Conservation (phyloP, 1,284 basidiomycete genomes). For the Ustilago esculenta region DNA sequence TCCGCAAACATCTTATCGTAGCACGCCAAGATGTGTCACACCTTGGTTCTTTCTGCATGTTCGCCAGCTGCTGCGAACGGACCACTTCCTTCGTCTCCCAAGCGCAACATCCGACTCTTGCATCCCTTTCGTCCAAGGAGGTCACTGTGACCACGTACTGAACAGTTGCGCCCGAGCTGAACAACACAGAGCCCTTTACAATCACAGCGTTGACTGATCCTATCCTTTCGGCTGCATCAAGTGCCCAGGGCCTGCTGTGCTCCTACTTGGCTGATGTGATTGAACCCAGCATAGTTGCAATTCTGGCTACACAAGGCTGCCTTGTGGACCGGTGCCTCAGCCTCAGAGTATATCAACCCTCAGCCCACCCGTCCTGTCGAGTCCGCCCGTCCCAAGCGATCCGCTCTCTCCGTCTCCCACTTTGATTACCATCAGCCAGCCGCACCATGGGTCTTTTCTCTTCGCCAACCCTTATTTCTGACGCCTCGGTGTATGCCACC, state of each 20-base stretch:
- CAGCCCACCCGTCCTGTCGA: background rate
- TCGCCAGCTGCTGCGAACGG: slow-evolving; percentile 1
- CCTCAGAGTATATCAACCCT: background rate
- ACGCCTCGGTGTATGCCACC: slow-evolving; percentile 41
- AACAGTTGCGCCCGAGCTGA: no score
- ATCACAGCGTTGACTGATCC: no score
- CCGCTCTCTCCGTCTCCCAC: background rate
- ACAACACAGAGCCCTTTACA: no score
- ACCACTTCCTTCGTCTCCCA: background rate
- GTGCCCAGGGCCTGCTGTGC: no score
- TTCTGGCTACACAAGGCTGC: no score
- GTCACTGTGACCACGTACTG: background rate
- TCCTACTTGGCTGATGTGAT: no score
- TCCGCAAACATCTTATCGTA: no score
- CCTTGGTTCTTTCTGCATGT: background rate
- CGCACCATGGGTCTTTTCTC: slow-evolving; percentile 46
- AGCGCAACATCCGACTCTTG: background rate
- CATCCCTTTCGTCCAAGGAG: background rate
- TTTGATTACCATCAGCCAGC: background rate
- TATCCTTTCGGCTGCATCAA: no score
- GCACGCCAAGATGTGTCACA: background rate
- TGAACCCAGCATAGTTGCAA: no score
- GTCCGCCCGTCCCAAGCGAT: no score
- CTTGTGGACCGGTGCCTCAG: no score
- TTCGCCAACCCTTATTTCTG: slow-evolving; percentile 18